Evolutionary conservation across 2,329 filamentous ascomycete species (phyloP).

Genomic region (Akanthomyces uredinophilus): DNA sequence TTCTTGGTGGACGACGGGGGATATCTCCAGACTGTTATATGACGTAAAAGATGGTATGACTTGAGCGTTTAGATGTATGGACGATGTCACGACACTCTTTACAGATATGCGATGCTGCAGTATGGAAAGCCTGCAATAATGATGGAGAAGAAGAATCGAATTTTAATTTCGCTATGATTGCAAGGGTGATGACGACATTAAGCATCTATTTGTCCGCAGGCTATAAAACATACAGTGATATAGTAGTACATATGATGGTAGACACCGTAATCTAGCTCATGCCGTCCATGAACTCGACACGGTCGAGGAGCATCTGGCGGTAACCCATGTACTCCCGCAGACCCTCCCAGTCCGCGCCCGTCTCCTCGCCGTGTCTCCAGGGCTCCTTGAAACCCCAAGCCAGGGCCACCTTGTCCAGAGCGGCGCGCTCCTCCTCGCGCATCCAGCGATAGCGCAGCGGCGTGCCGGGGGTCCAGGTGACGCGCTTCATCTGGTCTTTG

Average conservation of each 20-base stretch:
- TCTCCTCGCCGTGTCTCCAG: constrained; percentile 80
- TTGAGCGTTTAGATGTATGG: neutral
- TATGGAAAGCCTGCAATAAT: neutral
- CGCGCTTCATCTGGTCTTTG: constrained; percentile 92
- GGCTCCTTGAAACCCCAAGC: constrained; percentile 88
- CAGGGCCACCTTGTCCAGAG: constrained; percentile 77
- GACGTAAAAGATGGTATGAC: neutral
- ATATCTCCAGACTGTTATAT: neutral
- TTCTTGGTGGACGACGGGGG: neutral
- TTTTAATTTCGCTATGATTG: too few relatives aligned
- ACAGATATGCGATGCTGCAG: neutral
- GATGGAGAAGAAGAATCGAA: neutral
- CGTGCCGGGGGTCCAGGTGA: constrained; percentile 82
- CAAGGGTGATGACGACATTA: neutral
- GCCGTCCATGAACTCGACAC: constrained; percentile 84
- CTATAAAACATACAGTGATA: constrained; percentile 9
- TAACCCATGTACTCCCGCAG: constrained; percentile 77
- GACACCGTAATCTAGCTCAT: constrained; percentile 49
- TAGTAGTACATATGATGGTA: constrained; percentile 6
- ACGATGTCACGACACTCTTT: neutral
- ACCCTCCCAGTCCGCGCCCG: constrained; percentile 82
- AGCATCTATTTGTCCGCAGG: neutral
- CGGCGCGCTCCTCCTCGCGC: constrained; percentile 82
- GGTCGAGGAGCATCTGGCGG: constrained; percentile 85
- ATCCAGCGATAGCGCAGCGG: constrained; percentile 79